Evolutionary conservation across 1,284 basidiomycete species (phyloP), one percentile per base, ranked within the genome.

Genomic region (Ganoderma lucidum): DNA sequence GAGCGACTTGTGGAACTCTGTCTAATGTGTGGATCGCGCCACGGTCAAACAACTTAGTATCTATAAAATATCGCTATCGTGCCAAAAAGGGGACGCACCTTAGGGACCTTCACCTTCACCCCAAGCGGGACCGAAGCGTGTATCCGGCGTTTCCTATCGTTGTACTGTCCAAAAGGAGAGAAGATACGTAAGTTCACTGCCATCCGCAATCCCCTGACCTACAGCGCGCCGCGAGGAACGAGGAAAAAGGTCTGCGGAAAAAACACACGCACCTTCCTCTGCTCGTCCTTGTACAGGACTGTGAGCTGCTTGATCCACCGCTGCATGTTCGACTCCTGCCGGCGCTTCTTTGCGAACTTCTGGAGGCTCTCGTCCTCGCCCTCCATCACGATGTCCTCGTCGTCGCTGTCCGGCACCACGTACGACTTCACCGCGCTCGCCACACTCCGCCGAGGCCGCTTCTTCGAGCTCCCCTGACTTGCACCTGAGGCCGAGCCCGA

Each of bases 401-500:
- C 91, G 75, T 93, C 92, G 14, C 90, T 93, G 76, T 90, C 90
- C 0, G 91, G 90, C 30, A 90, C 80, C 6, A 83, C 84, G 75
- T 93, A 93, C 14, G 90, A 92, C 61, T 82, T 84, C 32, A 87
- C 83, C 19, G 81, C 79, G 35, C 81, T 76, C 23, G 88, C 85
- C 3, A 85, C 84, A 53, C 85, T 85, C 59, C 91, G 83, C 48
- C 90, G 86, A 17, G 89, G 89, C 64, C 88, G 89, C 75, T 82
- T 84, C 67, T 51, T 51, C 48, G 48, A 51, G 48, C 80, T 79
- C 56, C 81, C 81, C 6, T 76, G 70, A 41, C 74, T 58, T 56
- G 71, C 59, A 69, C 48, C 61, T 10, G 23, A 56, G 61, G 41
- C 64, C 37, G 63, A 39, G 12, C 42, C 56, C 9, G 64, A 17